phyloP scores from a whole-genome alignment of 2,329 filamentous ascomycete genomes.

The Alternaria rosae region DNA sequence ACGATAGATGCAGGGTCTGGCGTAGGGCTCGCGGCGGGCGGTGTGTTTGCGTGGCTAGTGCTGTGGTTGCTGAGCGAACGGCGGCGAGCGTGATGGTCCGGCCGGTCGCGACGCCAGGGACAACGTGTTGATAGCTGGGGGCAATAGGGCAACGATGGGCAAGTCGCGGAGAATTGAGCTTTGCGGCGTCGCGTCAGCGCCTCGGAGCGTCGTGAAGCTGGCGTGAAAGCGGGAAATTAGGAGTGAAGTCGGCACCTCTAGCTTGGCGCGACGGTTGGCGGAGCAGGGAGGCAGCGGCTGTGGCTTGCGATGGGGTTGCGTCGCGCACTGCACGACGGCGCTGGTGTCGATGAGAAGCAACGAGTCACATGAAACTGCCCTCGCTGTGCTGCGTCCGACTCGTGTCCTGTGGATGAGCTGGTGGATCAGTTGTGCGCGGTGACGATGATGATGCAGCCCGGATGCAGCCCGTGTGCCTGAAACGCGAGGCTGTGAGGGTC shows the following conservation, averaged over 20 bases:
- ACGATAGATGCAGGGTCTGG: conserved; percentile 18
- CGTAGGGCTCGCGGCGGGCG: conserved; percentile 27
- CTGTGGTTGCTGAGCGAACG: conserved; percentile 28
- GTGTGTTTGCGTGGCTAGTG: conserved; percentile 13
- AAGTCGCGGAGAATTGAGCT: conserved; percentile 4
- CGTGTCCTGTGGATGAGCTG: conserved; percentile 2
- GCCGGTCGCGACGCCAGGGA: not conserved
- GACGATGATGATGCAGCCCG: conserved; percentile 4
- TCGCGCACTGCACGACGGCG: conserved; percentile 21
- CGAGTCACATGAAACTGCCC: conserved; percentile 6
- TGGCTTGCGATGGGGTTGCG: conserved; percentile 31
- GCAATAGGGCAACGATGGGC: conserved; percentile 12
- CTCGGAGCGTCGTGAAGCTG: conserved; percentile 33
- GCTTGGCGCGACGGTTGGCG: conserved; percentile 45
- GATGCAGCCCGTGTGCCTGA: conserved; percentile 14
- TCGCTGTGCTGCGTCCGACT: not conserved
- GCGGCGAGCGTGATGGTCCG: not conserved
- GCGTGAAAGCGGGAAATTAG: conserved; percentile 45
- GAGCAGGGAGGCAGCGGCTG: conserved; percentile 28
- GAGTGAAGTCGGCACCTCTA: conserved; percentile 32
- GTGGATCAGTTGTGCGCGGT: conserved; percentile 6
- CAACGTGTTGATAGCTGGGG: not conserved
- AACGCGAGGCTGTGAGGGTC: conserved; percentile 18
- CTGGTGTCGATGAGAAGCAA: not conserved
- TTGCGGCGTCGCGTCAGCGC: conserved; percentile 27